A percentile compares a stretch with the other conserved stretches of the same genome.
Conservation (phyloP, 2,329 filamentous ascomycete genomes). For the Fusarium protoensiforme region DNA sequence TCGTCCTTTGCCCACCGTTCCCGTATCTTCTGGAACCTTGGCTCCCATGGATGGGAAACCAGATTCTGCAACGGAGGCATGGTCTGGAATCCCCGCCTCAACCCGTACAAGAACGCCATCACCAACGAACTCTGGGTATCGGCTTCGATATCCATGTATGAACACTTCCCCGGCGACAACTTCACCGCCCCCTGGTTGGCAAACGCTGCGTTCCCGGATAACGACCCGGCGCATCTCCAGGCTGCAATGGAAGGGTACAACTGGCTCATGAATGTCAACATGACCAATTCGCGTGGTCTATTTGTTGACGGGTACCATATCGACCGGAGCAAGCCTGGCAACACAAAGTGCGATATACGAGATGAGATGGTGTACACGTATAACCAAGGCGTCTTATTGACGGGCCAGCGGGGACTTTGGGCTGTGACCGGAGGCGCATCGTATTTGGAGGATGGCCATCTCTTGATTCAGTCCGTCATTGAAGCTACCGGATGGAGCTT, state of each 20-base stretch:
- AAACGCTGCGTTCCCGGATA: conserved; percentile 37
- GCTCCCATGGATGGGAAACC: conserved; percentile 83
- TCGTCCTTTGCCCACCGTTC: conserved; percentile 84
- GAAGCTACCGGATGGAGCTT: conserved; percentile 80
- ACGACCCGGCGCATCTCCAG: conserved; percentile 74
- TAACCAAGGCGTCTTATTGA: conserved; percentile 92
- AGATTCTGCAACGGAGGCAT: conserved; percentile 87
- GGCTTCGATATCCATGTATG: conserved; percentile 88
- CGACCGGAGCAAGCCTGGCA: conserved; percentile 68
- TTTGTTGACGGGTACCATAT: conserved; percentile 94
- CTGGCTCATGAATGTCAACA: conserved; percentile 83
- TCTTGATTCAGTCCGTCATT: conserved; percentile 79
- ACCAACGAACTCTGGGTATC: conserved; percentile 93
- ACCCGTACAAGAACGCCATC: conserved; percentile 95
- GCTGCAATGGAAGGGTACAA: conserved; percentile 82
- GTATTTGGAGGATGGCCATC: conserved; percentile 83
- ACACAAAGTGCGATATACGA: conserved; percentile 79
- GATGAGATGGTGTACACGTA: conserved; percentile 95
- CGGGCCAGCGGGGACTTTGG: conserved; percentile 83
- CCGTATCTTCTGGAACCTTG: conserved; percentile 86
- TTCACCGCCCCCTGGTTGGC: conserved; percentile 75
- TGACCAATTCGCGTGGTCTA: conserved; percentile 80
- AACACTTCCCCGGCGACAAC: conserved; percentile 84
- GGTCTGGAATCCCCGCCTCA: conserved; percentile 84
- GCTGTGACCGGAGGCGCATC: conserved; percentile 76